Conservation (phyloP, 352 stramenopile species). For the Globisporangium apiculatum region DNA sequence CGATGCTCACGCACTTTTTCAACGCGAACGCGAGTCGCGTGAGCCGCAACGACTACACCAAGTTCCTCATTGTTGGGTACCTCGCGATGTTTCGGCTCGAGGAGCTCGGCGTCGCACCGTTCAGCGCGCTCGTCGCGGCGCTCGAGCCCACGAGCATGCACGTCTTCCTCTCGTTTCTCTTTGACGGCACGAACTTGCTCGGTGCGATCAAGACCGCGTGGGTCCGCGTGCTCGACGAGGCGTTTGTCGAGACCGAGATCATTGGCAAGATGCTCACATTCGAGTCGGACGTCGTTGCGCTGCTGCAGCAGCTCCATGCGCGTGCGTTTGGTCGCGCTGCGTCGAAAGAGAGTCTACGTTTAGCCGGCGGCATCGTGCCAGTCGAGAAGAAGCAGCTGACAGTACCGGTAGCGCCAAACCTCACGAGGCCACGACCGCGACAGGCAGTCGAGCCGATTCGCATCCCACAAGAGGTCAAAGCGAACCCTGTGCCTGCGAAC, state of each 20-base stretch:
- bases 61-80: conserved; percentile 89
- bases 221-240: conserved; percentile 73
- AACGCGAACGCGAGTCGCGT: conserved; percentile 70
- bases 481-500: conserved; percentile 52
- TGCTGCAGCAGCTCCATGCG: conserved; percentile 49
- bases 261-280: conserved; percentile 53
- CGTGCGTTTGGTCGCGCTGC: conserved; percentile 57
- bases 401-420: conserved; percentile 71
- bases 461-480: conserved; percentile 74
- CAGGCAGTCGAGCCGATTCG: conserved; percentile 62
- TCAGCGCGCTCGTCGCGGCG: conserved; percentile 46
- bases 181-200: conserved; percentile 57
- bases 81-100: conserved; percentile 86
- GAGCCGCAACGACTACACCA: conserved; percentile 83
- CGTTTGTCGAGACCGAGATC: conserved; percentile 77
- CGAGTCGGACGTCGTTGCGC: conserved; percentile 23
- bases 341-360: conserved; percentile 34
- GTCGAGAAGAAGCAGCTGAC: conserved; percentile 51
- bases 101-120: conserved; percentile 67
- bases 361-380: conserved; percentile 25
- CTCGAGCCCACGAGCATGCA: conserved; percentile 85
- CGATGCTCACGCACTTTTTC: conserved; percentile 78
- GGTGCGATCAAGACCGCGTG: conserved; percentile 73
- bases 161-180: conserved; percentile 82
- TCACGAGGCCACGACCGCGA: conserved; percentile 77